Evolutionary conservation across 2,329 filamentous ascomycete genomes (phyloP), one percentile per base, ranked within the genome.

Genomic region (Furcasterigmium sp.): DNA sequence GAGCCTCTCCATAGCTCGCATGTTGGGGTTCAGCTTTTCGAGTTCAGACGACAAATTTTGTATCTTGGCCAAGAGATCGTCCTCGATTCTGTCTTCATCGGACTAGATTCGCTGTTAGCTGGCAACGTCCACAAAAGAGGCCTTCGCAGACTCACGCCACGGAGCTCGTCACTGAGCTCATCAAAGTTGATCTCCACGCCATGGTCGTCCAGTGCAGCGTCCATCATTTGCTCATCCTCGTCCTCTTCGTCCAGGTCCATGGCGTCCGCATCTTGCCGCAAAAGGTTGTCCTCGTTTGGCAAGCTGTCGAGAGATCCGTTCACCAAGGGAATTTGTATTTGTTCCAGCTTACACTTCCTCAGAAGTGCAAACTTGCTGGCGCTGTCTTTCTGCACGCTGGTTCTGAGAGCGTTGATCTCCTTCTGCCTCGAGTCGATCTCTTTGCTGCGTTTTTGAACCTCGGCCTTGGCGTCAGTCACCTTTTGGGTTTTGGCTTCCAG

Each of bases 1-100:
- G 5, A 98, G 75, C 39, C 91, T 87, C 59, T 97, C 90, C 64
- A 91, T 89, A 8, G 91, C 93, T 55, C 91, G 88, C 81, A 95
- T 94, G 63, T 98, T 97, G 20, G 93, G 93, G 48, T 93, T 91
- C 64, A 97, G 84, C 65, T 95, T 95, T 59, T 95, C 90, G 17
- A 98, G 79, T 53, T 95, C 87, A 25, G 76, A 71, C 36, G 83
- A 82, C 9, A 98, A 75, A 21, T 76, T 75, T 17, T 77, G 73
- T 51, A 98, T 89, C 56, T 82, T 84, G 42, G 95, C 87, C 42
- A 85, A 79, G 2, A 98, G 74, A 45, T 77, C 75, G 37, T 87
- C 80, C 57, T 96, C 91, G 19, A 85, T 68, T 47, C 82, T 80
- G 15, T 83, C 73, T 44, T 86, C 83, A 41, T 82, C 75, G 47